Evolutionary conservation across 352 stramenopile genomes (phyloP), one percentile per base, ranked within the genome.

Genomic region (Globisporangium abappressorium): DNA sequence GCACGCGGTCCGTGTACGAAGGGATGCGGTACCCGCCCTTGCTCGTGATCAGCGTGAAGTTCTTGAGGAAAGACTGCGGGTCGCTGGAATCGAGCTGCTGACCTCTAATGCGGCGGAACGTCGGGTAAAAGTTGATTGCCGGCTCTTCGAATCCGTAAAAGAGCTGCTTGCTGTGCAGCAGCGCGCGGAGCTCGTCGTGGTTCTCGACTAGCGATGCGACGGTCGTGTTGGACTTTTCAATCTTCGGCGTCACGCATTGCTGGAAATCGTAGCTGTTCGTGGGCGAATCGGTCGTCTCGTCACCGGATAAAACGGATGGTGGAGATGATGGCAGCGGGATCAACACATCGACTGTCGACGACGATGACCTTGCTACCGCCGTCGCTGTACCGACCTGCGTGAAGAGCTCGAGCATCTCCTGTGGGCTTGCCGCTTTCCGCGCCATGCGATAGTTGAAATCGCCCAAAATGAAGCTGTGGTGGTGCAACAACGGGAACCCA

Each of bases 371-470:
- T 41, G 61, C 47, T 36, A 47, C 26, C 6, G 30, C 66, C 22
- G 64, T 20, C 24, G 51, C 36, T 1, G 15, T 22, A 3, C 71
- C 68, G 0, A 70, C 66, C 26, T 72, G 51, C 1, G 26, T 60
- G 36, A 84, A 64, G 20, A 70, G 15, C 2, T 87, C 71, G 1
- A 93, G 68, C 77, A 93, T 90, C 46, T 91, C 73, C 9, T 64
- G 70, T 5, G 83, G 85, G 4, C 73, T 84, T 14, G 70, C 74
- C 0, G 63, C 62, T 62, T 84, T 76, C 3, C 83, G 67, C 20
- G 72, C 78, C 77, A 96, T 85, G 18, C 91, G 86, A 68, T 97
- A 97, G 71, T 97, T 97, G 20, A 97, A 79, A 73, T 97, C 91
- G 5, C 91, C 91, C 5, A 97, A 76, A 30, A 97, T 85, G 60